These are phyloP conservation scores for Eugenia klotzschiana DNA, from an alignment of 441 rosid genomes.

Conservation along the genomic window DNA sequence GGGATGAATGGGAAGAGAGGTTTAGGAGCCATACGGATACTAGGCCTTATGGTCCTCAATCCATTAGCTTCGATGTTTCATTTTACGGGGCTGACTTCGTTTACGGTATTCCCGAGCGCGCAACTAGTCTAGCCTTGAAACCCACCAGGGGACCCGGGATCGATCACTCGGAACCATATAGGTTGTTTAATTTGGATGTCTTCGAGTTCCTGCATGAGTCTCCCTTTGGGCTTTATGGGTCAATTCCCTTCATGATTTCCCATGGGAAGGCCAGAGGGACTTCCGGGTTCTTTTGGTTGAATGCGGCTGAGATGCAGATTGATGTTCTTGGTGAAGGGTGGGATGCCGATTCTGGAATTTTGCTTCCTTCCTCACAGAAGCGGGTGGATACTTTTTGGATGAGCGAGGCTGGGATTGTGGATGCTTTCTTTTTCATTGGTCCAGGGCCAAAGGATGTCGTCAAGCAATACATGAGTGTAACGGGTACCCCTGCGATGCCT, in stretches of 20 bases:
- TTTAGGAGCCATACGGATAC: conserved; percentile 66
- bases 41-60: conserved; percentile 82
- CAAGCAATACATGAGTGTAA: conserved; percentile 65
- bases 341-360: conserved; percentile 67
- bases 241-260: conserved; percentile 84
- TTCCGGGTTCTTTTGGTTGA: conserved; percentile 90
- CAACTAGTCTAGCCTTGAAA: conserved; percentile 72
- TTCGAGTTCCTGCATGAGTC: conserved; percentile 78
- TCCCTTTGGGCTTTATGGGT: conserved; percentile 89
- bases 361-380: conserved; percentile 39
- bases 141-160: conserved; percentile 87
- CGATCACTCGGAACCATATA: conserved; percentile 77
- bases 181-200: conserved; percentile 86
- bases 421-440: conserved; percentile 80
- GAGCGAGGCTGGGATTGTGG: conserved; percentile 97
- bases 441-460: conserved; percentile 88
- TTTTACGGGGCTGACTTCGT: conserved; percentile 79
- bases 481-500: conserved; percentile 87
- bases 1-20: conserved; percentile 83
- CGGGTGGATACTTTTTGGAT: conserved; percentile 88
- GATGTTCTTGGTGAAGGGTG: conserved; percentile 84
- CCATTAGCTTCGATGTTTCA: conserved; percentile 87
- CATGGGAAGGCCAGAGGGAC: conserved; percentile 67
- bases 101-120: conserved; percentile 86
- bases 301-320: conserved; percentile 99